A percentile compares a stretch with the other conserved stretches of the same genome.
Evolutionary conservation across 345 rosid species (phyloP).

Genomic region (Lumnitzera littorea): DNA sequence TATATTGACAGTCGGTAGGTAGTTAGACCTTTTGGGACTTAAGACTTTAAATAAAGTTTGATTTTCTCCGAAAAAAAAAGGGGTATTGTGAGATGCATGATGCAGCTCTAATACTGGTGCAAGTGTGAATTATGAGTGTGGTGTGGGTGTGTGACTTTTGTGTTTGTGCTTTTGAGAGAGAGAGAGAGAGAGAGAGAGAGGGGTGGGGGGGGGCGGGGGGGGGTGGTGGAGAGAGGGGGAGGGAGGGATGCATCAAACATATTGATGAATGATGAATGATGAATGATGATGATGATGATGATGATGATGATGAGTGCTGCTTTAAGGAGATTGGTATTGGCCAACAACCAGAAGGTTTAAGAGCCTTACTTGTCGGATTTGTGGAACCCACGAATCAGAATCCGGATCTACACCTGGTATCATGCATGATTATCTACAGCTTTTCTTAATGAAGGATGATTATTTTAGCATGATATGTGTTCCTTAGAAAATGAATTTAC

Average conservation of each 20-base stretch:
- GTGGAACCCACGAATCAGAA: constrained; percentile 52
- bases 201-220: too few relatives aligned
- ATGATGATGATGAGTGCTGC: neutral
- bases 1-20: neutral
- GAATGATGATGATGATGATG: neutral
- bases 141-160: constrained; percentile 1
- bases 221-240: too few relatives aligned
- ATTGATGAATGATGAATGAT: neutral
- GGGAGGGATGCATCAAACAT: neutral
- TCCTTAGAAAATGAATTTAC: too few relatives aligned
- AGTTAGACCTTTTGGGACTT: constrained; percentile 19
- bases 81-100: constrained; percentile 7
- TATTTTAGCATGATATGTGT: neutral
- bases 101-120: neutral
- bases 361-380: constrained; percentile 30
- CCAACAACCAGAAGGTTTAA: constrained; percentile 35
- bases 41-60: constrained; percentile 17
- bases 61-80: constrained; percentile 15
- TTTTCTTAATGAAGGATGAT: neutral
- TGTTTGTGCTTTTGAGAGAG: neutral
- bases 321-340: constrained; percentile 11
- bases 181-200: too few relatives aligned
- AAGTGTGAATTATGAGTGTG: neutral
- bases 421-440: constrained; percentile 15
- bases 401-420: constrained; percentile 32